A percentile compares a stretch with the other conserved stretches of the same genome.
Conservation (phyloP, 768 basidiomycete species). For the Serendipita sp. region DNA sequence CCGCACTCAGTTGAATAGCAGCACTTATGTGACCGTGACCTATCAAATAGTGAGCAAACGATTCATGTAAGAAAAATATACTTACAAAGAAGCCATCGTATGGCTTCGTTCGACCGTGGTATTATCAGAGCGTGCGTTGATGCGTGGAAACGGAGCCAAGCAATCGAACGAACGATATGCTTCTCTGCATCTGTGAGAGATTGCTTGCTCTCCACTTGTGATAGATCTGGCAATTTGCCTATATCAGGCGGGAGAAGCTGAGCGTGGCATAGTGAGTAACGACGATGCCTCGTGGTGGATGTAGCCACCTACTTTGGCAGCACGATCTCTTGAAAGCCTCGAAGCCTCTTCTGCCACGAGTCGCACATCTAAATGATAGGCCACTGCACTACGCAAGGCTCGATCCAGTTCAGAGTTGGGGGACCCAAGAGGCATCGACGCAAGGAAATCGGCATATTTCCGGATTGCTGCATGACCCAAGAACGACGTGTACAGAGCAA, state of each 20-base stretch:
- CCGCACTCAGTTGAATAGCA: not conserved
- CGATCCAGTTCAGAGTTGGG: conserved; percentile 37
- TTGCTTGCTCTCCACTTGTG: not conserved
- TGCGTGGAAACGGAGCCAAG: not conserved
- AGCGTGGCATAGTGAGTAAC: too few relatives aligned
- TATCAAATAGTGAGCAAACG: not conserved
- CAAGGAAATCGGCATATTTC: conserved; percentile 81
- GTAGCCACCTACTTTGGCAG: not conserved
- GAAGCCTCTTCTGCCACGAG: not conserved
- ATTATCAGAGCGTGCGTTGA: not conserved
- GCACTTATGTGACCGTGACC: not conserved
- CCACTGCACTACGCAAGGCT: not conserved
- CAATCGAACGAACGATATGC: conserved; percentile 1
- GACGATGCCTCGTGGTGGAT: too few relatives aligned
- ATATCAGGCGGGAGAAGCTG: not conserved
- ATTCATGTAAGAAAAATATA: not conserved
- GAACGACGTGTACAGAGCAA: conserved; percentile 87
- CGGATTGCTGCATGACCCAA: conserved; percentile 83
- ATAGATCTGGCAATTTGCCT: not conserved
- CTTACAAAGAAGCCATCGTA: not conserved
- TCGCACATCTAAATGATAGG: not conserved
- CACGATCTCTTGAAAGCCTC: not conserved
- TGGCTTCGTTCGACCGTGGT: not conserved
- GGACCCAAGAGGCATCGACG: conserved; percentile 49
- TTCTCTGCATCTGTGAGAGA: not conserved